Evolutionary conservation across 176 grass and related monocot genomes (phyloP).

Genomic region (Microstegium vimineum): DNA sequence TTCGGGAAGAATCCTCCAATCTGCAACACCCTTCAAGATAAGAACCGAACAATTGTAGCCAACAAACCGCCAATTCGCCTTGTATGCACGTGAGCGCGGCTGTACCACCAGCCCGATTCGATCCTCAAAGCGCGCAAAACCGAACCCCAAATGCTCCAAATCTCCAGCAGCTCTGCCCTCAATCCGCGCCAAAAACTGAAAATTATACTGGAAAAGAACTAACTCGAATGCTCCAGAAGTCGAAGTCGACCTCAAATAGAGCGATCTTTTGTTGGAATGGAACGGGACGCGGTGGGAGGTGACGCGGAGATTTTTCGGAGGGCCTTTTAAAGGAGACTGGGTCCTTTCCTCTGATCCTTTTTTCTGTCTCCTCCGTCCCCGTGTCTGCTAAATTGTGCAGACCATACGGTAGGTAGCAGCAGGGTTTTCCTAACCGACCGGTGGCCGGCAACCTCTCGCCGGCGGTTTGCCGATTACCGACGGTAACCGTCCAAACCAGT

Average conservation of each 20-base stretch:
- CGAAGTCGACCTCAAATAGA: background rate
- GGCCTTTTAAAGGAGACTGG: constrained; percentile 11
- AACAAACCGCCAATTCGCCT: constrained; percentile 12
- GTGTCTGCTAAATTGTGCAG: background rate
- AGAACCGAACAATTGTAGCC: constrained; percentile 13
- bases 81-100: background rate
- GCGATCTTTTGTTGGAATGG: background rate
- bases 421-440: no score
- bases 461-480: no score
- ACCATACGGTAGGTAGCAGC: constrained; percentile 19
- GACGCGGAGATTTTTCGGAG: constrained; percentile 31
- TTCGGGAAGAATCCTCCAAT: constrained; percentile 15
- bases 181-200: background rate
- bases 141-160: constrained; percentile 4
- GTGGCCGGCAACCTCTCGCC: no score
- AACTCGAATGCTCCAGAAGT: background rate
- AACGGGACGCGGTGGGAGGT: background rate
- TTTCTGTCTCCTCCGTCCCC: background rate
- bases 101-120: background rate
- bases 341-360: background rate
- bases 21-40: constrained; percentile 13
- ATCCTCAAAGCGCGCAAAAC: background rate
- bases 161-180: background rate
- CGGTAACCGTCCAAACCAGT: no score
- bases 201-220: background rate